A percentile compares a stretch with the other conserved stretches of the same genome.
These are phyloP conservation scores for Dactylellina parvicollis DNA, from an alignment of 2,329 filamentous ascomycete genomes.

Conservation along the genomic window DNA sequence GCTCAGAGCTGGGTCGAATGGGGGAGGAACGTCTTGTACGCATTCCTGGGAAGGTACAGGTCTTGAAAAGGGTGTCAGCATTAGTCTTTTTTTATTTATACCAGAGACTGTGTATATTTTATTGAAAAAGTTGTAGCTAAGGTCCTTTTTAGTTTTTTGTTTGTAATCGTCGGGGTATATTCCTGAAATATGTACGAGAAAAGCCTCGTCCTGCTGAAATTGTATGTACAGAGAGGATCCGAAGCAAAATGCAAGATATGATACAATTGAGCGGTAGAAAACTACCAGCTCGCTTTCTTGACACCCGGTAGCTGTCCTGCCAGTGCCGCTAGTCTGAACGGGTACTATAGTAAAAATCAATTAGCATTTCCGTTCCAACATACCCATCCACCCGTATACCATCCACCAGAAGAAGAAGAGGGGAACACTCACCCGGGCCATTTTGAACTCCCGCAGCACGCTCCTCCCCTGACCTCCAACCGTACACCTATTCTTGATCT, in stretches of 20 bases:
- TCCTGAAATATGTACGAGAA: slow-evolving; percentile 28
- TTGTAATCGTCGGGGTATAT: slow-evolving; percentile 31
- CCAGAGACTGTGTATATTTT: too few relatives aligned
- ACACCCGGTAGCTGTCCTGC: slow-evolving; percentile 88
- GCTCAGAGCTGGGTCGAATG: slow-evolving; percentile 69
- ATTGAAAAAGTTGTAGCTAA: too few relatives aligned
- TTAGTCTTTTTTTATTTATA: background rate
- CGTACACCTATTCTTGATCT: slow-evolving; percentile 93
- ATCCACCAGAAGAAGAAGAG: background rate
- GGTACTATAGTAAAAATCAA: slow-evolving; percentile 71
- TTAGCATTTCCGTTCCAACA: background rate
- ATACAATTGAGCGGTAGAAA: background rate
- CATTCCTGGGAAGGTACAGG: slow-evolving; percentile 22
- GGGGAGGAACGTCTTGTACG: slow-evolving; percentile 61
- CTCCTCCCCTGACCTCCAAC: slow-evolving; percentile 88
- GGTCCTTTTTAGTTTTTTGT: too few relatives aligned
- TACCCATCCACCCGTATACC: background rate
- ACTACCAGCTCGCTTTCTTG: slow-evolving; percentile 94
- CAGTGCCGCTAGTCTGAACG: slow-evolving; percentile 90
- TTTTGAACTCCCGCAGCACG: slow-evolving; percentile 91
- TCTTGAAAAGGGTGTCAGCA: background rate
- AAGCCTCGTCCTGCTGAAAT: background rate
- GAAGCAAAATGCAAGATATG: background rate
- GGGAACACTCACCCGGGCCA: slow-evolving; percentile 78
- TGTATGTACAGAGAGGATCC: slow-evolving; percentile 20